phyloP scores from a whole-genome alignment of 2,329 filamentous ascomycete genomes.

The Neonectria magnoliae region DNA sequence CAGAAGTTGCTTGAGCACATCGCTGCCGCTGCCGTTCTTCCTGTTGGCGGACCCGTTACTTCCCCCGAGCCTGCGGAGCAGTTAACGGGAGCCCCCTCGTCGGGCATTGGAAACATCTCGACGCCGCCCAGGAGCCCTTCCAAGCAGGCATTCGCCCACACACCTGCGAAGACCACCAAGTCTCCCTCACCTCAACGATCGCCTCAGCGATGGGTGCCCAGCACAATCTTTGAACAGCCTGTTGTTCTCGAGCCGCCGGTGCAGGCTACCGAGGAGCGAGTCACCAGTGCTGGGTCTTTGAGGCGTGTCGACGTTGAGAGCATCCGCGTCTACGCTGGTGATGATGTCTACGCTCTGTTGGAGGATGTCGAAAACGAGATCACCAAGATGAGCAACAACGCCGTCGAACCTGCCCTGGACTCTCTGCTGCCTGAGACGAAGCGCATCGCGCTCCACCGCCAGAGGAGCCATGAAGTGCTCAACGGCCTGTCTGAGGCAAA shows the following conservation, averaged over 20 bases:
- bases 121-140: conserved; percentile 70
- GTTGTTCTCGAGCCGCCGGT: conserved; percentile 54
- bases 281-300: conserved; percentile 34
- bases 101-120: conserved; percentile 56
- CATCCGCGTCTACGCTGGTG: conserved; percentile 74
- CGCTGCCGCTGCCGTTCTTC: conserved; percentile 72
- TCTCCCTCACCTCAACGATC: conserved; percentile 61
- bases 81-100: conserved; percentile 50
- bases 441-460: conserved; percentile 55
- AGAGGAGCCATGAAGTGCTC: conserved; percentile 63
- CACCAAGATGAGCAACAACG: conserved; percentile 47
- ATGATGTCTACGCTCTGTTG: conserved; percentile 72
- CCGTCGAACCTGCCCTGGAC: conserved; percentile 14
- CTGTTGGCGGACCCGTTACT: conserved; percentile 41
- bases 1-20: conserved; percentile 86
- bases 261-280: conserved; percentile 41
- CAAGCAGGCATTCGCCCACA: conserved; percentile 51
- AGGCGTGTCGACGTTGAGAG: conserved; percentile 65
- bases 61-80: conserved; percentile 55
- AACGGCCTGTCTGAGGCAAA: conserved; percentile 46
- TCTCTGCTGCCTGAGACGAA: conserved; percentile 40
- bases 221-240: conserved; percentile 64
- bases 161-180: conserved; percentile 49
- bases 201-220: conserved; percentile 63
- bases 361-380: conserved; percentile 69